Evolutionary conservation across 331 rosid genomes (phyloP), one percentile per base, ranked within the genome.

Genomic region (Pyracantha coccinea): DNA sequence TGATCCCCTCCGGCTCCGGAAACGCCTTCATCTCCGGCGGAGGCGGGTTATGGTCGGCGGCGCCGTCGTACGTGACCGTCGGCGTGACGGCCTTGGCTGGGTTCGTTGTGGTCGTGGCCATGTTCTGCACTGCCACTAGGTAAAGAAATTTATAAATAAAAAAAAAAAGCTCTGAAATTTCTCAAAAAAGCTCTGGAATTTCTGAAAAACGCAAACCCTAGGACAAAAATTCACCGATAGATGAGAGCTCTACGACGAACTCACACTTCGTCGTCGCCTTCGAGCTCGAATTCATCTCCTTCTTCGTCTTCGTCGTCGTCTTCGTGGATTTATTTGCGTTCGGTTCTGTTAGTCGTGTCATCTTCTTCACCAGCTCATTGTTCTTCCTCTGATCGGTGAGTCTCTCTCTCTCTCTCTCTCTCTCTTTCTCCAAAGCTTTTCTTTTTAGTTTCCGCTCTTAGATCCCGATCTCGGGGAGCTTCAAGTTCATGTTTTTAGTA

Each of bases 311-410:
- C 97, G 24, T 88, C 97, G 55, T 90, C 97, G 24, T 93, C 93
- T 53, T 94, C 99, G 79, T 94, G 99, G 99, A 88, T 95, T 90
- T 97, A 88, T 77, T 86, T 95, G 89, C 96, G 99, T 87, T 95
- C 99, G 91, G 99, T 92, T 88, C 87, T 95, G 71, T 90, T 95
- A 76, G 93, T 95, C 71, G 98, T 95, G 57, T 79, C 90, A 77
- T 90, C 99, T 78, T 95, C 99, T 80, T 95, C 99, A 76, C 96
- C 99, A 81, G 98, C 96, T 88, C 87, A 92, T 88, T 90, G 93
- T 75, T 88, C 97, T 73, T 81, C 81, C 71, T 86, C 99, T 82
- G 97, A 95, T 95, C 99, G 99, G 99, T 95, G 92, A 95, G 97
- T 90, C 88, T 73, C 79, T 86, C 66, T 75, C 23, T n/a, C n/a